Conservation (phyloP, 2,329 filamentous ascomycete species). For the Penicillium hesseltinei region DNA sequence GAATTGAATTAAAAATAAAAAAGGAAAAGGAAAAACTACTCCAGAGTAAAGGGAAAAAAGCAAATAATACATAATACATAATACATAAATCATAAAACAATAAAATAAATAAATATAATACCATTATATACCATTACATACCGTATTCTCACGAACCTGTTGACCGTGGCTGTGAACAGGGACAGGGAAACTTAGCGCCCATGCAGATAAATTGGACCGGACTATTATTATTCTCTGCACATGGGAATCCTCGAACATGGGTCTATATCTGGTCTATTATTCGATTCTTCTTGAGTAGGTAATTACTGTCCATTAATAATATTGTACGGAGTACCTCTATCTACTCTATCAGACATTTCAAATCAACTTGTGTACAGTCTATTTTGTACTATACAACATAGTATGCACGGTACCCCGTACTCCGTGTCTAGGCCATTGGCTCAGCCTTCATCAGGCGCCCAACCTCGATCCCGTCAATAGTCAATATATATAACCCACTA, state of each 20-base stretch:
- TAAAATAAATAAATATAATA: background rate
- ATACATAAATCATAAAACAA: background rate
- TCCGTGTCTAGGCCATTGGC: background rate
- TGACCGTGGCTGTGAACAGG: conserved; percentile 11
- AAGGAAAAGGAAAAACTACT: background rate
- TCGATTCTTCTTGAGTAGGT: background rate
- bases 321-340: background rate
- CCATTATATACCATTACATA: conserved; percentile 3
- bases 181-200: conserved; percentile 14
- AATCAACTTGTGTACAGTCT: background rate
- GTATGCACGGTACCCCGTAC: background rate
- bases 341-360: background rate
- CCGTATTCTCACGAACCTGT: conserved; percentile 9
- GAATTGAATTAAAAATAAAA: conserved; percentile 1
- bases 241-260: background rate
- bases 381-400: background rate
- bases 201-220: conserved; percentile 3
- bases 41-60: conserved; percentile 3
- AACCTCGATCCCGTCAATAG: conserved; percentile 1
- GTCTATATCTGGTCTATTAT: background rate
- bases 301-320: background rate
- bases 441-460: conserved; percentile 5
- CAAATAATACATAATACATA: conserved; percentile 2
- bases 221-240: conserved; percentile 2
- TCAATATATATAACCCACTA: background rate